Base-by-base conservation (phyloP, 2,329 filamentous ascomycete species). In the Colletotrichum cuscutae region DNA sequence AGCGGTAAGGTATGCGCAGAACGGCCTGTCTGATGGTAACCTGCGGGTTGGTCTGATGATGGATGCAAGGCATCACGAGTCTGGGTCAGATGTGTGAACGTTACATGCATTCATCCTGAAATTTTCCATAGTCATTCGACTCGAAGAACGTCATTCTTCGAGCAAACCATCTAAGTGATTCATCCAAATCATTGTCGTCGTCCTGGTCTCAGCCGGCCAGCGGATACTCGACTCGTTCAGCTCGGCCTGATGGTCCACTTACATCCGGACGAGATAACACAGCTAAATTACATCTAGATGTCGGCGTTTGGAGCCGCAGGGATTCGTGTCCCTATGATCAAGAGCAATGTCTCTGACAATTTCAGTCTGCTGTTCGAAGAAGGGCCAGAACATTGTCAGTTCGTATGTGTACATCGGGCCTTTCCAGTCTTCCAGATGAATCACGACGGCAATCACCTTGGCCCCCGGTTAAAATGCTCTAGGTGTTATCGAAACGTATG, bases 41-140 rank as follows among this genome's bases (percentile, higher is more conserved):
- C n/a, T 65, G 49, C 53, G 7, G 37, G 66, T n/a, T 58, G 59
- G 32, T 32, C 49, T 46, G 26, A 22, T 58, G 66, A 62, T 65
- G 37, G 26, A 35, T 28, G 49, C 24, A 28, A 28, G 1, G 19
- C 22, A 42, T 65, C 49, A 65, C 49, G 62, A 42, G 49, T 37
- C 8, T 11, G 5, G 11, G 11, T 35, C 28, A 13, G 26, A 11
- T 26, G 61, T 26, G 15, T 28, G 13, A 22, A 64, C 37, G 49
- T 64, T 37, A 15, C 12, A 64, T 64, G 42, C 42, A 49, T 7
- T 13, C 4, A n/a, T 19, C 9, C 19, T 49, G 19, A 26, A 7
- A 1, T 53, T n/a, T 9, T 19, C 6, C 6, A 4, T 13, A 5
- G 5, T 6, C 2, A 19, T n/a, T 5, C 19, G 5, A 2, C 13